A percentile compares a stretch with the other conserved stretches of the same genome.
phyloP scores from a whole-genome alignment of 179 eudicot genomes.

The Silene noctiflora region DNA sequence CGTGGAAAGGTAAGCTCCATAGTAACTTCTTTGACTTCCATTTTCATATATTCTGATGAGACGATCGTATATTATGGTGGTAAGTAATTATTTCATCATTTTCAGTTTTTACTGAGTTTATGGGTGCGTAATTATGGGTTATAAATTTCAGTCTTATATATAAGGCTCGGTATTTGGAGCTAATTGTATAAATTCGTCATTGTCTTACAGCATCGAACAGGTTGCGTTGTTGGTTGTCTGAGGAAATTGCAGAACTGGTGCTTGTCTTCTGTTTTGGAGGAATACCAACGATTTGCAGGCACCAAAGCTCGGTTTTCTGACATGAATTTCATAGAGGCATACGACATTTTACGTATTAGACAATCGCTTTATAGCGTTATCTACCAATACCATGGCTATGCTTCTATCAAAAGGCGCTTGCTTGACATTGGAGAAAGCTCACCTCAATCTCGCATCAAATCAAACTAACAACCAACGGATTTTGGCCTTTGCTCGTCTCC shows the following conservation, averaged over 20 bases:
- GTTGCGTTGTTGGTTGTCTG: constrained; percentile 78
- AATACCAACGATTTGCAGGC: constrained; percentile 77
- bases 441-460: constrained; percentile 37
- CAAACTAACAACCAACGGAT: constrained; percentile 28
- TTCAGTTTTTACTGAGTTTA: no score
- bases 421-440: constrained; percentile 39
- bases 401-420: constrained; percentile 60
- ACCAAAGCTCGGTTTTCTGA: constrained; percentile 66
- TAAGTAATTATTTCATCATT: no score
- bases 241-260: constrained; percentile 85
- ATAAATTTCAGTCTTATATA: no score
- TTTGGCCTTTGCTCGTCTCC: constrained; percentile 7
- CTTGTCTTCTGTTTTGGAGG: constrained; percentile 69
- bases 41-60: no score
- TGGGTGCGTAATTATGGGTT: no score
- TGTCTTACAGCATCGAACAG: constrained; percentile 75
- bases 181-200: neutral
- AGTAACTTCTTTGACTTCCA: no score
- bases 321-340: constrained; percentile 64
- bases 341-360: constrained; percentile 43
- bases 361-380: constrained; percentile 56
- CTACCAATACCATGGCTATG: constrained; percentile 61
- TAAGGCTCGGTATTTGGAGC: no score
- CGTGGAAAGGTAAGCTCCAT: constrained; percentile 77
- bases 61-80: no score